phyloP scores from a whole-genome alignment of 2,329 filamentous ascomycete genomes.

The Kalaharituber pfeilii region DNA sequence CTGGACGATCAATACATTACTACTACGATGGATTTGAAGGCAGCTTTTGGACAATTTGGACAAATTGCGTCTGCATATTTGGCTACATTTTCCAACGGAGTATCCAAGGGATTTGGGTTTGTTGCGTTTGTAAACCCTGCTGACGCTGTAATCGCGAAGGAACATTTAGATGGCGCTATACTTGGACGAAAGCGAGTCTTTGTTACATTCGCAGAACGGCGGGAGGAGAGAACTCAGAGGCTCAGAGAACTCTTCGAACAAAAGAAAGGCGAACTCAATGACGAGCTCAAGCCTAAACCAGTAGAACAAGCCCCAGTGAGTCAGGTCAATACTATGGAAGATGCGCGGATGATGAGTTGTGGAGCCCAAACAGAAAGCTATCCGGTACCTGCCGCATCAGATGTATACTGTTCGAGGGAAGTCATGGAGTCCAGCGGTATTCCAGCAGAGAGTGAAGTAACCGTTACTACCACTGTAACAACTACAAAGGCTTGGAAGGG shows the following conservation, averaged over 20 bases:
- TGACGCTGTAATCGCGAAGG: slow-evolving; percentile 66
- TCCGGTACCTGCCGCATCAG: background rate
- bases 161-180: slow-evolving; percentile 63
- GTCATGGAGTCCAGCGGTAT: background rate
- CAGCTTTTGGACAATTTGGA: slow-evolving; percentile 77
- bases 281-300: background rate
- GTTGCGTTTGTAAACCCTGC: slow-evolving; percentile 92
- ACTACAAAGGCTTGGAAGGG: slow-evolving; percentile 3
- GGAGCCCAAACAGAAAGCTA: background rate
- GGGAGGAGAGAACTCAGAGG: slow-evolving; percentile 20
- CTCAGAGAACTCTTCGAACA: slow-evolving; percentile 16
- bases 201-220: slow-evolving; percentile 21
- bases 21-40: slow-evolving; percentile 60
- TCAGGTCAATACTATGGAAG: background rate
- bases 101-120: slow-evolving; percentile 89
- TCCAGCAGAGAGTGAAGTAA: background rate
- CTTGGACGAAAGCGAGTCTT: slow-evolving; percentile 22
- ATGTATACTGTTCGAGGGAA: background rate
- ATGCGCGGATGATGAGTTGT: background rate
- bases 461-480: slow-evolving; percentile 1
- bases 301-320: background rate
- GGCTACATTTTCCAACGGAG: slow-evolving; percentile 71
- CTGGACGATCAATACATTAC: slow-evolving; percentile 95
- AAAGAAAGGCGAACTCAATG: background rate
- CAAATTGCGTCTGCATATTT: slow-evolving; percentile 91